These are phyloP conservation scores for Moringa oleifera DNA, from an alignment of 345 rosid genomes.

Conservation along the genomic window DNA sequence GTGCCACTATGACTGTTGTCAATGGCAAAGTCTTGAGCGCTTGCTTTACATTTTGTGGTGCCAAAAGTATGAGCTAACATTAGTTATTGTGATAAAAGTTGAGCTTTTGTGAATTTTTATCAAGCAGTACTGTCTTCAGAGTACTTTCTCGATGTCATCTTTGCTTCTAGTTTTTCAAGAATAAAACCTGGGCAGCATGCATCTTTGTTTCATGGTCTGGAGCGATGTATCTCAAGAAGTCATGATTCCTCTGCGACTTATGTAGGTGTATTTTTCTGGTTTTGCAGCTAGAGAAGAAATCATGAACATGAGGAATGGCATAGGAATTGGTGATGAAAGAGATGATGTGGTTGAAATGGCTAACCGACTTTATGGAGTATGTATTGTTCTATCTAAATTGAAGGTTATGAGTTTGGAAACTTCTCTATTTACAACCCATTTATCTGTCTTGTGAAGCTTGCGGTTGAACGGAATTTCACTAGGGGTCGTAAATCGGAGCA, in stretches of 20 bases:
- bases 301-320: slow-evolving; percentile 42
- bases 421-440: background rate
- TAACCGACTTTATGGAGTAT: slow-evolving; percentile 51
- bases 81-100: background rate
- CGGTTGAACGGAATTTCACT: slow-evolving; percentile 71
- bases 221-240: too few species aligned
- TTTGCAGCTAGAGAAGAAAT: slow-evolving; percentile 59
- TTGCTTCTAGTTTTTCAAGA: too few species aligned
- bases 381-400: slow-evolving; percentile 18
- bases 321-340: slow-evolving; percentile 62
- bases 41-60: too few species aligned
- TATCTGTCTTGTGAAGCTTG: slow-evolving; percentile 44
- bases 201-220: too few species aligned
- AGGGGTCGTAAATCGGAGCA: slow-evolving; percentile 80
- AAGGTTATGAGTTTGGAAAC: slow-evolving; percentile 1
- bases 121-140: background rate
- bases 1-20: too few species aligned
- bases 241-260: background rate
- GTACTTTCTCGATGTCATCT: background rate
- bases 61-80: background rate
- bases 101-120: background rate
- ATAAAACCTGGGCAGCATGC: too few species aligned
- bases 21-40: too few species aligned
- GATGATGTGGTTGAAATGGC: slow-evolving; percentile 53
- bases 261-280: background rate